Evolutionary conservation across 768 basidiomycete species (phyloP).

Genomic region (Podaxis sp.): DNA sequence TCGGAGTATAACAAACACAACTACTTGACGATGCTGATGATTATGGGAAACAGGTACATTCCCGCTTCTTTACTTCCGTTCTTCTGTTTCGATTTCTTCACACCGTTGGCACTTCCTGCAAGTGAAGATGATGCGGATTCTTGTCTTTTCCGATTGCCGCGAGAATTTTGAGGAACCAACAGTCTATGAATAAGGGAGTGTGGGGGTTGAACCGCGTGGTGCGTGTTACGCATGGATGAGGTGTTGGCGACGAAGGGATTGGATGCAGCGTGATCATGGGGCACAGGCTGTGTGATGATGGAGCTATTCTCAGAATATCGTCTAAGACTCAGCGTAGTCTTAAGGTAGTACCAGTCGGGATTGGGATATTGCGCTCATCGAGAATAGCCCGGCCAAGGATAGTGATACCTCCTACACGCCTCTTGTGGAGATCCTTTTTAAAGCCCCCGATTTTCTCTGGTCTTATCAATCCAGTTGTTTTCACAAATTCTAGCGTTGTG

Average conservation of each 20-base stretch:
- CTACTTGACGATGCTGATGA: not conserved
- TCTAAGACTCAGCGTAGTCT: not conserved
- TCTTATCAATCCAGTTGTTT: not conserved
- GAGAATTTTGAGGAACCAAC: not conserved
- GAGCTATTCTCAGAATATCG: not conserved
- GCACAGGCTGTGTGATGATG: not conserved
- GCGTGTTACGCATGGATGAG: not conserved
- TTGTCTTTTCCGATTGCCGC: not conserved
- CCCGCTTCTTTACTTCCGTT: not conserved
- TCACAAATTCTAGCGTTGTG: not conserved
- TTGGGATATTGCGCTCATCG: not conserved
- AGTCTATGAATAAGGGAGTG: not conserved
- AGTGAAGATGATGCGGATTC: not conserved
- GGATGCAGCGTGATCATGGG: not conserved
- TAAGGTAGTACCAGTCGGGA: not conserved
- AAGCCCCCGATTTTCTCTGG: not conserved
- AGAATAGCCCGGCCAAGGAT: not conserved
- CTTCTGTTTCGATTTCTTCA: conserved; percentile 5
- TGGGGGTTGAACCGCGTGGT: not conserved
- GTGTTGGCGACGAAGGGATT: not conserved
- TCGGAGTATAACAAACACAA: not conserved
- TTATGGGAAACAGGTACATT: conserved; percentile 10
- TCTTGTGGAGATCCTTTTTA: not conserved
- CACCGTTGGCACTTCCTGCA: not conserved
- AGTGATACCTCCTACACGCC: not conserved